A percentile compares a stretch with the other conserved stretches of the same genome.
These are phyloP conservation scores for Abrus precatorius DNA, from an alignment of 306 rosid genomes.

Conservation along the genomic window DNA sequence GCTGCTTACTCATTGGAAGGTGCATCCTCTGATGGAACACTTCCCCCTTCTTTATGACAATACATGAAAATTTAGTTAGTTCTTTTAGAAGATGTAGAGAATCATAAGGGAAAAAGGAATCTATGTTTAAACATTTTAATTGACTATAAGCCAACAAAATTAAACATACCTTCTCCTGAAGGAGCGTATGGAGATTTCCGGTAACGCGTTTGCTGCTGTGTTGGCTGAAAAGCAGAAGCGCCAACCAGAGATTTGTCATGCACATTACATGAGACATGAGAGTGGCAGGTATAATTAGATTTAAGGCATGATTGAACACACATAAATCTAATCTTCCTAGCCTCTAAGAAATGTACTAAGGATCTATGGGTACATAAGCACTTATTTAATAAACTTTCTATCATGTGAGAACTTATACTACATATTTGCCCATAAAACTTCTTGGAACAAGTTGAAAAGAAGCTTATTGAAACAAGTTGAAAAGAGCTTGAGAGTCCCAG, in stretches of 20 bases:
- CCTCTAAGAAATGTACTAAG: conserved; percentile 10
- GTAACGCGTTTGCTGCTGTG: conserved; percentile 95
- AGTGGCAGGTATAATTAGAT: conserved; percentile 9
- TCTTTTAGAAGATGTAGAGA: conserved; percentile 23
- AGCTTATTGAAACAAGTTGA: too few species aligned
- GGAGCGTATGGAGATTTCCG: conserved; percentile 95
- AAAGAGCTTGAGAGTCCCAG: too few species aligned
- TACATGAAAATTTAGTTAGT: conserved; percentile 8
- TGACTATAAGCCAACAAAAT: conserved; percentile 19
- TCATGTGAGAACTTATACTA: too few species aligned
- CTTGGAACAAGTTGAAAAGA: too few species aligned
- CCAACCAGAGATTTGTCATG: conserved; percentile 25
- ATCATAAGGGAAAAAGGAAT: neutral
- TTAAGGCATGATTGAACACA: neutral
- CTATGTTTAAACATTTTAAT: conserved; percentile 1
- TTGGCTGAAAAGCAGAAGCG: conserved; percentile 67
- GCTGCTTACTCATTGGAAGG: conserved; percentile 66
- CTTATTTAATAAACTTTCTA: too few species aligned
- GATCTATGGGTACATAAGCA: too few species aligned
- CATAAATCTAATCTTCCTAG: conserved; percentile 4
- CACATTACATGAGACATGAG: conserved; percentile 16
- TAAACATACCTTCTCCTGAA: conserved; percentile 76
- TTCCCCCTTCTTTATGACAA: conserved; percentile 68
- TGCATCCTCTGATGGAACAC: conserved; percentile 70
- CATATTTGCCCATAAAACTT: too few species aligned